Percentiles rank a stretch among this genome's conserved stretches.
These are phyloP conservation scores for Trichoderma sp. DNA, from an alignment of 2,329 filamentous ascomycete genomes.

Conservation along the genomic window DNA sequence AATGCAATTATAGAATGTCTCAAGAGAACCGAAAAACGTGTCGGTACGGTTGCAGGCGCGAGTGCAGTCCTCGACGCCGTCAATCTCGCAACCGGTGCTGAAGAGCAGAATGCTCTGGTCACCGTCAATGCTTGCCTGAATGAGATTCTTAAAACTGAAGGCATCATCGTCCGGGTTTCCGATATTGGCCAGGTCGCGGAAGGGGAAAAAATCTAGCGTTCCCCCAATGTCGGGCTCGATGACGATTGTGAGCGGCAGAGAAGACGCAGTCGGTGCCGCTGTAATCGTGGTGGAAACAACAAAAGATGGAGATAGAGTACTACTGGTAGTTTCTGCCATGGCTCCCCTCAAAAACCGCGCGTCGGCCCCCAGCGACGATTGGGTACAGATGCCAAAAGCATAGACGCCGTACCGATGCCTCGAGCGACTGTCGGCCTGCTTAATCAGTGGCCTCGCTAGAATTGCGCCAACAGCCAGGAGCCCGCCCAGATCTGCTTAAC, in stretches of 20 bases:
- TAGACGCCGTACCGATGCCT: not conserved
- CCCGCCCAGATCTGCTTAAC: not conserved
- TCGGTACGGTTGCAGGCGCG: conserved; percentile 32
- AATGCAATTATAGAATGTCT: conserved; percentile 41
- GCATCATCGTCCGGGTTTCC: conserved; percentile 27
- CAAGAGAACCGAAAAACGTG: conserved; percentile 35
- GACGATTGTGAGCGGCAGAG: conserved; percentile 28
- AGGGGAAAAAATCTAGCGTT: conserved; percentile 38
- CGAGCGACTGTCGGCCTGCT: not conserved
- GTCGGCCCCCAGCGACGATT: conserved; percentile 1
- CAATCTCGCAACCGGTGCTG: conserved; percentile 32
- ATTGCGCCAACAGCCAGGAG: conserved; percentile 1
- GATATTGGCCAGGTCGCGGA: conserved; percentile 35
- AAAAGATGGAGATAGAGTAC: conserved; percentile 3
- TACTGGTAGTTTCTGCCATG: conserved; percentile 1
- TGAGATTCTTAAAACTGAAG: conserved; percentile 35
- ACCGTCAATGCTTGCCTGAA: conserved; percentile 34
- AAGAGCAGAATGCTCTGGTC: conserved; percentile 33
- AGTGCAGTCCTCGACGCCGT: conserved; percentile 32
- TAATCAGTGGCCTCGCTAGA: not conserved
- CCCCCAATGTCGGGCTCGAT: conserved; percentile 31
- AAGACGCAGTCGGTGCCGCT: conserved; percentile 23
- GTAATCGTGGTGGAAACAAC: conserved; percentile 21
- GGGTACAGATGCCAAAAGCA: not conserved
- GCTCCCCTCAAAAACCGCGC: not conserved